These are phyloP conservation scores for Cyclostephanos tholiformis DNA, from an alignment of 108 stramenopile species.

Conservation along the genomic window DNA sequence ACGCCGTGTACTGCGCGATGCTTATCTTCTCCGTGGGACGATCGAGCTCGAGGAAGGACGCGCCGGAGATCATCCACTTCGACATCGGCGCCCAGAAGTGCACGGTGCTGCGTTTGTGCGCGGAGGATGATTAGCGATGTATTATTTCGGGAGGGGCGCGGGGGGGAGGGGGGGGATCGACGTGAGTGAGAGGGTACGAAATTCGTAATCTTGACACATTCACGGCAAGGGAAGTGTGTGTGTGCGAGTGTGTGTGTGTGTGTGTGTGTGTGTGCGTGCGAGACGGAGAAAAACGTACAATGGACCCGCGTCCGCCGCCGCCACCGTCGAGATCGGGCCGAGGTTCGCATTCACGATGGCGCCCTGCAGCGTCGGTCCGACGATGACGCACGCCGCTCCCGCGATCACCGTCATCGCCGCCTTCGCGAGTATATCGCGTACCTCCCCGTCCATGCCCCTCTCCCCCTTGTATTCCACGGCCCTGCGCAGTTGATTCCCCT, in stretches of 20 bases:
- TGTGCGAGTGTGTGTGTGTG: too few relatives aligned
- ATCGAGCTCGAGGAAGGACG: slow-evolving; percentile 78
- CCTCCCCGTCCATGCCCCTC: slow-evolving; percentile 68
- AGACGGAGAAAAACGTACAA: slow-evolving; percentile 18
- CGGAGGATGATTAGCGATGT: too few relatives aligned
- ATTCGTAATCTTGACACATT: too few relatives aligned
- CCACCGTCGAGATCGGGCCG: slow-evolving; percentile 64
- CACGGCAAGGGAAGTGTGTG: too few relatives aligned
- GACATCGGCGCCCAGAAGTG: slow-evolving; percentile 90
- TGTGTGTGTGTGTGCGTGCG: too few relatives aligned
- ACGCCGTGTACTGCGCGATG: slow-evolving; percentile 81
- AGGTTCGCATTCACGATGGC: slow-evolving; percentile 57
- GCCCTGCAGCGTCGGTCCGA: slow-evolving; percentile 62
- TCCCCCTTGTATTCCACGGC: slow-evolving; percentile 74
- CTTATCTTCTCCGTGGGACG: slow-evolving; percentile 87
- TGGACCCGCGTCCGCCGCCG: slow-evolving; percentile 76
- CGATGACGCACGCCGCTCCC: slow-evolving; percentile 57
- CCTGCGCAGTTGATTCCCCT: slow-evolving; percentile 80
- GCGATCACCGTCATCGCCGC: slow-evolving; percentile 70
- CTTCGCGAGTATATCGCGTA: slow-evolving; percentile 61
- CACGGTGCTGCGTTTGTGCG: slow-evolving; percentile 27
- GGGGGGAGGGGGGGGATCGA: too few relatives aligned
- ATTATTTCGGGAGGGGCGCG: too few relatives aligned
- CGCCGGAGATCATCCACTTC: slow-evolving; percentile 87
- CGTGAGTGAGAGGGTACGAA: too few relatives aligned